Evolutionary conservation across 495 filamentous ascomycete species (phyloP), one percentile per base, ranked within the genome.

Genomic region (Trichoderma orchidacearum): DNA sequence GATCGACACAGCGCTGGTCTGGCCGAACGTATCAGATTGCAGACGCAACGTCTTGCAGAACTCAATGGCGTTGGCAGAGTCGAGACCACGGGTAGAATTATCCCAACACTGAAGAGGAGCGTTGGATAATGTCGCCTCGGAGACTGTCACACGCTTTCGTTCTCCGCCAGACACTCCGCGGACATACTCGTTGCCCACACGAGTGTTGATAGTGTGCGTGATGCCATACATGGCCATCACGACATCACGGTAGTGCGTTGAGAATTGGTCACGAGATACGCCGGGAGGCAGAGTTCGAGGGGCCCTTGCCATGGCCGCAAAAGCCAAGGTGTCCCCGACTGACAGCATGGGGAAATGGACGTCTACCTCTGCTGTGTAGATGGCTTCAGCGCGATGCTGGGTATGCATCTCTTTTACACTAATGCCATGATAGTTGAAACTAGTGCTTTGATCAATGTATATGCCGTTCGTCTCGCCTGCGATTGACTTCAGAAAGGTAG

Each of bases 161-260:
- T 77, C 68, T 62, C 80, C 80, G n/a, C 82, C 76, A 65, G 81
- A 84, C 0, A 82, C 80, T 41, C 83, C 83, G 15, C 89, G 80
- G 9, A 90, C 80, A 61, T 80, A 90, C 62, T 86, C 85, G 66
- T 94, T 88, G 30, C 90, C 90, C 6, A 95, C 86, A 21, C 81
- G 75, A 0, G 87, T 91, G 62, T 87, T 78, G 59, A 78, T 77
- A 0, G 88, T 91, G 63, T 94, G 89, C 32, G 62, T 74, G 63
- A 95, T 91, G 50, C 85, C 85, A 61, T 90, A 89, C 75, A 89
- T 85, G 61, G 79, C 59, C 56, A 59, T 65, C 48, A 59, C 62
- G 51, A 51, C 53, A n/a, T 77, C 67, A 4, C 72, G 70, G 32
- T 76, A 74, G 63, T 83, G 68, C 31, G 76, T 67, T 30, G 78